phyloP scores from a whole-genome alignment of 208 protist genomes.

The Balamuthia mandrillaris region DNA sequence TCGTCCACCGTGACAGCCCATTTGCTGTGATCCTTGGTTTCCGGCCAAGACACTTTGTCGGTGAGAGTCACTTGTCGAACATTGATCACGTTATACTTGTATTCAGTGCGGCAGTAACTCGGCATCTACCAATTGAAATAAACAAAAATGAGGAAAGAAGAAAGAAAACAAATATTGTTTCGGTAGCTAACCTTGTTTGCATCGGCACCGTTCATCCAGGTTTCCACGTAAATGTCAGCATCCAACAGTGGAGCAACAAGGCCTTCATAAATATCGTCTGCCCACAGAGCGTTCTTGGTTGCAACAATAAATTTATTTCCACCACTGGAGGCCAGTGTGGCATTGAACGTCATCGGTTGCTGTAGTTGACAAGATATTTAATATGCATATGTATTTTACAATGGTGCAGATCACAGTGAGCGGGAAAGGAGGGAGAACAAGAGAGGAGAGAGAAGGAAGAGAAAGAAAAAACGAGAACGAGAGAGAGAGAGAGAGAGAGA shows the following conservation, averaged over 20 bases:
- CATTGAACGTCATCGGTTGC: not conserved
- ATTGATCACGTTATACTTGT: slow-evolving; percentile 40
- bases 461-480: not conserved
- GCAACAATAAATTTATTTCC: slow-evolving; percentile 34
- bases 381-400: not conserved
- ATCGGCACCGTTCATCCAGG: slow-evolving; percentile 51
- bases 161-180: not conserved
- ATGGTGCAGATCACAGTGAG: not conserved
- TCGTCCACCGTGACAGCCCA: slow-evolving; percentile 43
- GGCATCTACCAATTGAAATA: no score
- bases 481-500: not conserved
- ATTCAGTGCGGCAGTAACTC: slow-evolving; percentile 39
- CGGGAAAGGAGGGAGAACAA: not conserved
- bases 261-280: slow-evolving; percentile 43
- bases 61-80: not conserved
- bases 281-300: slow-evolving; percentile 51
- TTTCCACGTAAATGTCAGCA: slow-evolving; percentile 27
- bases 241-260: slow-evolving; percentile 35
- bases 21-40: slow-evolving; percentile 53
- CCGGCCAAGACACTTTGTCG: not conserved
- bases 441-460: not conserved
- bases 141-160: no score
- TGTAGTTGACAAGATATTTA: not conserved
- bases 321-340: not conserved
- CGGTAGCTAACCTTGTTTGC: not conserved